phyloP scores from a whole-genome alignment of 495 filamentous ascomycete species.

The Lindgomyces ingoldianus region DNA sequence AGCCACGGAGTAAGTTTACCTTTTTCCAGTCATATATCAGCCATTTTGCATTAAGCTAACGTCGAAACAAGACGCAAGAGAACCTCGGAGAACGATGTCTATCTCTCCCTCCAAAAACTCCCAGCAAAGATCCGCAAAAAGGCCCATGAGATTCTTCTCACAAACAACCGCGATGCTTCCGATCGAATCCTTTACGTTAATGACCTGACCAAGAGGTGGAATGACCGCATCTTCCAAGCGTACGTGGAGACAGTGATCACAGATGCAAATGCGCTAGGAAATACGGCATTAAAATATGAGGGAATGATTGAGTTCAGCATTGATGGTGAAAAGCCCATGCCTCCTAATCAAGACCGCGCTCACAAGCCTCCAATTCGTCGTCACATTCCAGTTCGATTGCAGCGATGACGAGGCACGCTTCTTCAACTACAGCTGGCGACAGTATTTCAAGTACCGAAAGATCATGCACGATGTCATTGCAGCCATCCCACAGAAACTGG shows the following conservation, averaged over 20 bases:
- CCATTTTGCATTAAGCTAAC: background rate
- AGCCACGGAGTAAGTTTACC: too few relatives aligned
- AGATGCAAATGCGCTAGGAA: background rate
- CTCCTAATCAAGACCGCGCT: too few relatives aligned
- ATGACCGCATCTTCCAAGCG: background rate
- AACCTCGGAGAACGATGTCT: background rate
- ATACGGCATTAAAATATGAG: too few relatives aligned
- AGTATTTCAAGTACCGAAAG: background rate
- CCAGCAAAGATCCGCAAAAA: background rate
- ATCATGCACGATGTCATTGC: background rate
- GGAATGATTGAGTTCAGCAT: too few relatives aligned
- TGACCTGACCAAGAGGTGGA: background rate
- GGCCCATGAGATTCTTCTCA: background rate
- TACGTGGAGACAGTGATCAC: background rate
- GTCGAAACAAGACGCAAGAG: background rate
- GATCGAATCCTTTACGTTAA: background rate
- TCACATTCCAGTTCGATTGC: background rate
- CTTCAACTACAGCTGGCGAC: background rate
- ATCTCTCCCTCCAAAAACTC: background rate
- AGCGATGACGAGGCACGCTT: background rate
- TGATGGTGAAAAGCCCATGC: too few relatives aligned
- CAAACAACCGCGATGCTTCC: background rate
- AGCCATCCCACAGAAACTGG: background rate
- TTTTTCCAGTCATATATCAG: too few relatives aligned
- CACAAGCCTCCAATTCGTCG: background rate